Base-by-base conservation (phyloP, 129 eudicot genomes). In the Helianthus annuus region DNA sequence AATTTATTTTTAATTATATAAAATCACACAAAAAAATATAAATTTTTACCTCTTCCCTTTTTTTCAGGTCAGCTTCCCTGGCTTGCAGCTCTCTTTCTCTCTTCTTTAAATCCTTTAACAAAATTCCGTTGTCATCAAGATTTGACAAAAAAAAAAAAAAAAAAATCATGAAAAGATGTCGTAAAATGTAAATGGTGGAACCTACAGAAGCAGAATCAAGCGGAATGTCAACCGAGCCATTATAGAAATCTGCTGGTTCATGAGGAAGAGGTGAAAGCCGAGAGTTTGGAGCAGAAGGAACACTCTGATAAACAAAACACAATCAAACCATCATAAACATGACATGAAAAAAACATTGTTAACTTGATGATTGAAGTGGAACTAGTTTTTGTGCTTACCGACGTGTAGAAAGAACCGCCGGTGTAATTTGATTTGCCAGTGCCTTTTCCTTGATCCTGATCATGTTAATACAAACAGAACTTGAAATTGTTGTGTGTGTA, bases 261-360 rank as follows among this genome's bases (percentile, higher is more conserved):
- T 89, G 97, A 22, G 98, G 93, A 65, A 92, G 95, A 16, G 95
- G 95, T 71, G 98, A 85, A 75, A 90, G 92, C 80, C 87, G 84
- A 16, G 96, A 85, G 71, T 76, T 92, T 80, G 96, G 62, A 40
- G 90, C 96, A 55, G 91, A 72, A 72, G 96, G 95, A 64, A 76
- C 98, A 66, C 72, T 83, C 97, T 89, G 29, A 42, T 61, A 22
- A 48, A 44, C 34, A 42, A 22, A 27, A 27, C 32, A 27, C 32
- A 27, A 19, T 19, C 22, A 19, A n/a, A n/a, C n/a, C n/a, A n/a
- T n/a, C n/a, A n/a, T n/a, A n/a, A n/a, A n/a, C n/a, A n/a, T n/a
- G n/a, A n/a, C n/a, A n/a, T n/a, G n/a, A n/a, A n/a, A n/a, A n/a
- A n/a, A n/a, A n/a, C n/a, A n/a, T n/a, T n/a, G n/a, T n/a, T n/a